phyloP scores from a whole-genome alignment of 257 asterid species.

The Solanum bulbocastanum region DNA sequence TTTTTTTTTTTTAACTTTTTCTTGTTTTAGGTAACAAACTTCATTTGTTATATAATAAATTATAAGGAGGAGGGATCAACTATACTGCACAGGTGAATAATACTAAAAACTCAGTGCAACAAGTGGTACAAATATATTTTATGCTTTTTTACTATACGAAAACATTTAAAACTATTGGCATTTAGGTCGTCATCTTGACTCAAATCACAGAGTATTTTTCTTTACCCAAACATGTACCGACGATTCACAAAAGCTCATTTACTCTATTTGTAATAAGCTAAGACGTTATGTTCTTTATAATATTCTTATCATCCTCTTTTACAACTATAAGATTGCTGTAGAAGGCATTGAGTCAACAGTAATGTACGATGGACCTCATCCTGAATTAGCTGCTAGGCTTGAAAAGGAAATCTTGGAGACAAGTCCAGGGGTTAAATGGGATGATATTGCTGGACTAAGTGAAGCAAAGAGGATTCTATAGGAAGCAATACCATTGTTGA shows the following conservation, averaged over 20 bases:
- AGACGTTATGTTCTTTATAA: not conserved
- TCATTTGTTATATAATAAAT: too few species aligned
- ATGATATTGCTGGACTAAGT: constrained; percentile 82
- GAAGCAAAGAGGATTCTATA: constrained; percentile 90
- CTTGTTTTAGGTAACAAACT: not conserved
- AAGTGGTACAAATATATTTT: not conserved
- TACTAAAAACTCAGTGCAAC: not conserved
- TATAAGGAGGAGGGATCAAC: not conserved
- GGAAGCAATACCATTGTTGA: constrained; percentile 96
- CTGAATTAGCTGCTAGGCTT: constrained; percentile 88
- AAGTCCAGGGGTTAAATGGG: constrained; percentile 90
- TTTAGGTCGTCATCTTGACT: not conserved
- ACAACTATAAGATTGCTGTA: constrained; percentile 19
- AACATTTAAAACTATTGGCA: not conserved
- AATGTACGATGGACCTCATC: constrained; percentile 86
- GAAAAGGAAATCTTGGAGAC: constrained; percentile 85
- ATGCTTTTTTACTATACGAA: too few species aligned
- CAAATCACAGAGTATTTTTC: not conserved
- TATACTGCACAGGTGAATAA: not conserved
- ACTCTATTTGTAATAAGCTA: not conserved
- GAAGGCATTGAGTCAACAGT: constrained; percentile 56
- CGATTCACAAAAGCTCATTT: not conserved
- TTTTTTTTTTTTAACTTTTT: not conserved
- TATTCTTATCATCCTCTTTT: not conserved
- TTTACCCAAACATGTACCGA: too few species aligned